Evolutionary conservation across 1,284 basidiomycete genomes (phyloP), one percentile per base, ranked within the genome.

Genomic region (Rhodofomes roseus): DNA sequence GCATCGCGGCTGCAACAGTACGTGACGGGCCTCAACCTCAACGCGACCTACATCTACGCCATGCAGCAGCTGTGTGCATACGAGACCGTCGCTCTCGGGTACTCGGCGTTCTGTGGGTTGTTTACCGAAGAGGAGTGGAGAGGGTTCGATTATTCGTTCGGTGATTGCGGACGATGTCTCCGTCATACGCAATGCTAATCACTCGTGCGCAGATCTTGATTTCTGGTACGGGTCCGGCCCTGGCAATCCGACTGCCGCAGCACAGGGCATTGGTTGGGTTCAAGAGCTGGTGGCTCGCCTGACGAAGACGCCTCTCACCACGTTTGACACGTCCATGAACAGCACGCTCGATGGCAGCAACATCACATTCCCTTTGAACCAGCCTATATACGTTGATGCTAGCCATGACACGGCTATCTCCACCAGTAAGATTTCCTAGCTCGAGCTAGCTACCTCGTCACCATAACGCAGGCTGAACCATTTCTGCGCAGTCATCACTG

Each of bases 121-220:
- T 89, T 89, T 70, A 89, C 85, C 14, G 77, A 85, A 61, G 78
- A 83, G 55, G 87, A 89, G 68, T 89, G 86, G 84, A 76, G 79
- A 60, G 81, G 83, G 0, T 89, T 81, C 66, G 82, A 85, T 60
- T 87, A 89, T 65, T 68, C 71, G 22, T 67, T 68, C 31, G 80
- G 78, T 81, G 34, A 54, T 65, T 55, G 16, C 25, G 23, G 31
- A 5, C 14, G 41, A 31, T 22, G 31, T 31, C 22, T 44, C 8
- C 22, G 34, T 5, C 23, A 9, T 29, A 25, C 46, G 8, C 25
- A 14, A 43, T 31, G 39, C 18, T 27, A 20, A 31, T 31, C 18
- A 2, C 77, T 79, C 50, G 12, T 4, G 18, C 16, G 6, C 39
- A 71, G 71, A 73, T 50, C 57, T 74, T 22, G 56, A 59, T 2